Conservation (phyloP, 164 flowering plant genomes). For the Cinnamomum chago region DNA sequence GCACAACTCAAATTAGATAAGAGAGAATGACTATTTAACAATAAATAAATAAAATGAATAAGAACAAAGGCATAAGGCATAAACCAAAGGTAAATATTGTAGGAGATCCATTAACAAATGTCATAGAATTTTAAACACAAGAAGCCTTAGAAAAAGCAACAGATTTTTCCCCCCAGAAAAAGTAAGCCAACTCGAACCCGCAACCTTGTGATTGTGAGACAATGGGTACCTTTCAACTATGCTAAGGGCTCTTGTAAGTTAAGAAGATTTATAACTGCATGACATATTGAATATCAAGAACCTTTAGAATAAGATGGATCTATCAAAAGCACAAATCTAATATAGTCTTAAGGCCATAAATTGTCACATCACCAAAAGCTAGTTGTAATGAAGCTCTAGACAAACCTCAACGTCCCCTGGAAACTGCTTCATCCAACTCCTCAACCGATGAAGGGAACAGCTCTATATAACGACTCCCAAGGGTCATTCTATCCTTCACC, state of each 20-base stretch:
- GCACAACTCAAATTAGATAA: too few relatives aligned
- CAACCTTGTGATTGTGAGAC: neutral
- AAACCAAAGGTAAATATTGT: neutral
- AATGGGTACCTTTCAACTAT: too few relatives aligned
- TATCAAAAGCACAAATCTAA: neutral
- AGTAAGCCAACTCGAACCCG: neutral
- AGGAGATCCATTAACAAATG: neutral
- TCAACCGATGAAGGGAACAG: constrained; percentile 68
- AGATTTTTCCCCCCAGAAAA: neutral
- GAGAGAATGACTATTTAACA: too few relatives aligned
- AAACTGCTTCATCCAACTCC: constrained; percentile 68
- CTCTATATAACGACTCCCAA: constrained; percentile 89
- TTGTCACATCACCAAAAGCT: neutral
- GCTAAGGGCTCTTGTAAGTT: too few relatives aligned
- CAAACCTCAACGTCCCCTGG: constrained; percentile 53
- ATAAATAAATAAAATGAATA: too few relatives aligned
- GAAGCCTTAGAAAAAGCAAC: neutral
- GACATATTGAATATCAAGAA: neutral
- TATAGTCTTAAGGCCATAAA: neutral
- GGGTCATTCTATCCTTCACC: constrained; percentile 79
- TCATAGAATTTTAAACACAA: neutral
- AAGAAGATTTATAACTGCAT: too few relatives aligned
- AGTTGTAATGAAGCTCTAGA: neutral
- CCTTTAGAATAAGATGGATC: neutral
- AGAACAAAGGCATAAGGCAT: neutral